Evolutionary conservation across 495 filamentous ascomycete genomes (phyloP), one percentile per base, ranked within the genome.

Genomic region (Penicillium salamii): DNA sequence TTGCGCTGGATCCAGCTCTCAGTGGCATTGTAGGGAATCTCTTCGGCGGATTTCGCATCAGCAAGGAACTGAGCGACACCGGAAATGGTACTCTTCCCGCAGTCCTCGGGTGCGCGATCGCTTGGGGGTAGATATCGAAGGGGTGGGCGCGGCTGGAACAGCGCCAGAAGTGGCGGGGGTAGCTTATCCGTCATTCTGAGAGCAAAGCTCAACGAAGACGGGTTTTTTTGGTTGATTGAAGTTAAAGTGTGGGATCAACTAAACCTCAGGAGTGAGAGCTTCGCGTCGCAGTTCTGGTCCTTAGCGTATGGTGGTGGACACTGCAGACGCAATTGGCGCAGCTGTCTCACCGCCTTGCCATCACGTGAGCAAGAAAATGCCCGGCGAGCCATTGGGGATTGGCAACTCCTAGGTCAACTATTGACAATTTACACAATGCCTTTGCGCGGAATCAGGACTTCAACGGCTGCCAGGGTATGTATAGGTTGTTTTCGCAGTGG

Each of bases 141-240:
- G 42, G 92, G 85, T 40, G 95, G 93, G 24, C 93, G 88, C 51
- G 93, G 89, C 60, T 91, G 87, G 72, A 98, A 98, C 49, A 98
- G 89, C 56, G 87, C 87, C 59, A 97, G 81, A 26, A 98, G 82
- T 54, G 92, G 91, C 40, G 88, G 89, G 41, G 92, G 92, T 7
- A 98, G 86, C 69, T 92, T 90, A 77, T 96, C 91, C 7, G 92
- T 97, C 92, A 97, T 97, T 28, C 41, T 78, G 48, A 45, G 39
- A 28, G 48, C 44, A 41, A 37, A 48, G 21, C 28, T 36, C 50
- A 41, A 46, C 35, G 45, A 32, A 19, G 29, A 29, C 18, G 8
- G 29, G 5, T 13, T 44, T 6, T 23, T 14, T 35, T 38, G 12
- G 46, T 35, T 44, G 14, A 34, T 35, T 51, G 23, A 47, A 52